phyloP scores from a whole-genome alignment of 2,329 filamentous ascomycete species.

The Aspergillus tanneri region DNA sequence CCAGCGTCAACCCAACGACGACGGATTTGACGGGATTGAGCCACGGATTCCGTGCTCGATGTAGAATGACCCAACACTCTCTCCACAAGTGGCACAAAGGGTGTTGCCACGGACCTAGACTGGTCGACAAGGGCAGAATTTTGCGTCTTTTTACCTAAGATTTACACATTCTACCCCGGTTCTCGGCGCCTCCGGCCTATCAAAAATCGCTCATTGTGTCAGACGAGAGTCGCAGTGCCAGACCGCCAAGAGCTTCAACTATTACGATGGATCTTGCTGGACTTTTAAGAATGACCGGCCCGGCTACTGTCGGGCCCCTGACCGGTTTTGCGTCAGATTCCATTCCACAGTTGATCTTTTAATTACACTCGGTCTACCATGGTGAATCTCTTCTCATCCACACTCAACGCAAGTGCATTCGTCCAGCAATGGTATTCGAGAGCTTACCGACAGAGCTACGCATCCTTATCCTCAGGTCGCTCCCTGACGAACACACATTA shows the following conservation, averaged over 20 bases:
- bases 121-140: neutral
- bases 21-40: too few species aligned
- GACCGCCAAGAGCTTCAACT: neutral
- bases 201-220: neutral
- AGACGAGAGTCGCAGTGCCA: neutral
- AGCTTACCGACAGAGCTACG: slow-evolving; percentile 15
- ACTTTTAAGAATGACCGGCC: too few species aligned
- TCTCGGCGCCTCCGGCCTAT: neutral
- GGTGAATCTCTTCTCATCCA: neutral
- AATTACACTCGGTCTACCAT: too few species aligned
- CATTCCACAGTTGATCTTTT: too few species aligned
- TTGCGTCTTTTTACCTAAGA: neutral
- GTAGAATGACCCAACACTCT: neutral
- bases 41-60: neutral
- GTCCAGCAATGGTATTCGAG: slow-evolving; percentile 16
- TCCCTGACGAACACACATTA: slow-evolving; percentile 14
- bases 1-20: too few species aligned
- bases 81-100: neutral
- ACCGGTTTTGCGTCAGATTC: too few species aligned
- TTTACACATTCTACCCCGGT: neutral
- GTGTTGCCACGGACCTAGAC: neutral
- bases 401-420: too few species aligned
- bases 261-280: too few species aligned
- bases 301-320: neutral
- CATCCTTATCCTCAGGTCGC: slow-evolving; percentile 12